Conservation (phyloP, 1,284 basidiomycete species). For the Vanrija sp. region DNA sequence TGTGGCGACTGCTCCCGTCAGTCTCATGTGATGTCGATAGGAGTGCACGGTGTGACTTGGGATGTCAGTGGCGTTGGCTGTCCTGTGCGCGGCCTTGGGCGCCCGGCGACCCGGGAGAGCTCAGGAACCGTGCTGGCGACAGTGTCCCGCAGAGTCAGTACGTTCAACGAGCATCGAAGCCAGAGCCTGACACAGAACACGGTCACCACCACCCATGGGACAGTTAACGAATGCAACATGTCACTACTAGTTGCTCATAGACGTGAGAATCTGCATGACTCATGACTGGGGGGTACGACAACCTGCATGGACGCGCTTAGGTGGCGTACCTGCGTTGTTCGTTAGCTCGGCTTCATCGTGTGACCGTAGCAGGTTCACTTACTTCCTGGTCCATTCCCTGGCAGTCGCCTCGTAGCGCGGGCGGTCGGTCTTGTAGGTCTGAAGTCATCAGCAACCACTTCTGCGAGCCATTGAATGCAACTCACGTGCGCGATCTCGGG, state of each 20-base stretch:
- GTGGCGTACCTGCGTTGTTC: background rate
- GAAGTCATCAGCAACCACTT: conserved; percentile 24
- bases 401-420: conserved; percentile 90
- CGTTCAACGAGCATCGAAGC: no score
- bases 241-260: no score
- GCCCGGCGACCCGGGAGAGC: no score
- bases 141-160: no score
- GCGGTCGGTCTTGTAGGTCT: conserved; percentile 93
- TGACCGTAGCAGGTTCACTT: conserved; percentile 12
- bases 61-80: no score
- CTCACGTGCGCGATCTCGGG: conserved; percentile 56
- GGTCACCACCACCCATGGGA: no score
- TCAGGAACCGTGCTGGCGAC: no score
- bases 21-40: no score
- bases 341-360: background rate
- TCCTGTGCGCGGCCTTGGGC: no score
- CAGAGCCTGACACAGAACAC: background rate
- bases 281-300: background rate
- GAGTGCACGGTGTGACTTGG: background rate
- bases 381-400: conserved; percentile 97
- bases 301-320: background rate
- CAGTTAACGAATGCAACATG: no score
- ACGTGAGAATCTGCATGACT: no score
- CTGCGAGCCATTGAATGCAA: background rate
- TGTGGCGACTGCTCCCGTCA: no score